Evolutionary conservation across 352 stramenopile genomes (phyloP), one percentile per base, ranked within the genome.

Genomic region (Phytopythium ostracodes): DNA sequence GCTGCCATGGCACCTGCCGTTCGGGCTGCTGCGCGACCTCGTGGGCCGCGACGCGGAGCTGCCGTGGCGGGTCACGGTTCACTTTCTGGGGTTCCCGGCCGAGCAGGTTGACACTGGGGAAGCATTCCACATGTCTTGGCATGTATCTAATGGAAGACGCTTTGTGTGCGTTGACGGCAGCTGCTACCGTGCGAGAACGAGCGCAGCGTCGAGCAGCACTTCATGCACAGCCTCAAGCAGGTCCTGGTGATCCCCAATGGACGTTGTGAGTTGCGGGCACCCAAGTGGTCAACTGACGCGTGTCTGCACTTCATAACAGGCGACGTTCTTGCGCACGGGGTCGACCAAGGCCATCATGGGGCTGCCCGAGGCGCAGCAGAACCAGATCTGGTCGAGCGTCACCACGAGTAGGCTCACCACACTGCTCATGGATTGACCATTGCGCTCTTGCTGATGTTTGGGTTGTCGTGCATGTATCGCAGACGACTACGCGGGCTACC

Each of bases 141-240:
- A 25, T 10, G 44, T 59, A 20, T 35, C 17, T 56, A 17, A 46
- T 50, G 17, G 44, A 29, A 38, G 33, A 38, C 33, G 33, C 33
- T 5, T 14, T 38, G 33, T 29, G 29, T 27, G 15, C 42, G 17
- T 10, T 59, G 38, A 5, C 1, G 24, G 46, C 59, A 87, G 59
- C 65, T 94, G 7, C 63, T 94, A 29, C 78, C 83, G 25, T 92
- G 81, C 47, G 85, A 91, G 38, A 89, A 91, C 54, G 79, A 92
- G 53, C 68, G 84, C 51, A 87, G 72, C 42, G 76, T 92, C 40
- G 85, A 92, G 69, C 81, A 70, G 20, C 78, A 92, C 70, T 94
- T 92, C 49, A 94, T 94, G 83, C 83, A 94, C 72, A 89, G 78
- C 57, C 73, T 91, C 40, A 94, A 94, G 65, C 85, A 94, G 63